Base-by-base conservation (phyloP, 1,139 yeast species). In the Lizanozyma gosingica region DNA sequence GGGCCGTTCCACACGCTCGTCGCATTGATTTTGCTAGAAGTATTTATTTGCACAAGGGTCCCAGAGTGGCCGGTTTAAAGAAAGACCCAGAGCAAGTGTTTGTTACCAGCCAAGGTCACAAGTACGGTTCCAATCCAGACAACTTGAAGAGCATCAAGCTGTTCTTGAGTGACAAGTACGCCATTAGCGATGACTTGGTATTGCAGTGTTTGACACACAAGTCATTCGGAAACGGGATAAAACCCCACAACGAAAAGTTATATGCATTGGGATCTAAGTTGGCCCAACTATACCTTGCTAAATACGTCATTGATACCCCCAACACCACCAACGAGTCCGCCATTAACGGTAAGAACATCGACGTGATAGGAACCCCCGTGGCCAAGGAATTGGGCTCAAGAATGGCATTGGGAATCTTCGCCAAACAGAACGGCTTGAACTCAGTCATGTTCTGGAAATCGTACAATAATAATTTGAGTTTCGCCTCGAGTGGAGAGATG, bases 181-280 rank as follows among this genome's bases (percentile, higher is more conserved):
- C 60, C 46, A 60, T 76, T 41, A 72, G 80, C 17, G 74, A 75
- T 44, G 75, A 75, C 18, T 51, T 84, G 44, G 67, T 83, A 34
- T 65, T 87, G 45, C 97, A 90, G 63, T 79, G 84, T 33, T 65
- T 88, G 53, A 88, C 97, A 11, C 97, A 90, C 63, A 90, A 90
- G 63, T 85, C 95, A 35, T 90, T 88, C 69, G 94, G 94, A 6
- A 94, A 86, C 62, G 97, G 95, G 14, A 70, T 76, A 46, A 80
- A 81, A 53, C 96, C 97, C 15, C 86, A 83, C 61, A 90, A 90
- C 61, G 95, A 87, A 56, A 84, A 83, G 59, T 68, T 90, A 52
- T 72, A 86, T 18, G 74, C 82, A 39, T 65, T 86, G 62, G 97
- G 97, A n/a, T 63, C 76, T 35, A 85, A 83, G 56, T 67, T 83